A percentile compares a stretch with the other conserved stretches of the same genome.
phyloP scores from a whole-genome alignment of 2,329 filamentous ascomycete genomes.

The Proliferodiscus dingleyae region DNA sequence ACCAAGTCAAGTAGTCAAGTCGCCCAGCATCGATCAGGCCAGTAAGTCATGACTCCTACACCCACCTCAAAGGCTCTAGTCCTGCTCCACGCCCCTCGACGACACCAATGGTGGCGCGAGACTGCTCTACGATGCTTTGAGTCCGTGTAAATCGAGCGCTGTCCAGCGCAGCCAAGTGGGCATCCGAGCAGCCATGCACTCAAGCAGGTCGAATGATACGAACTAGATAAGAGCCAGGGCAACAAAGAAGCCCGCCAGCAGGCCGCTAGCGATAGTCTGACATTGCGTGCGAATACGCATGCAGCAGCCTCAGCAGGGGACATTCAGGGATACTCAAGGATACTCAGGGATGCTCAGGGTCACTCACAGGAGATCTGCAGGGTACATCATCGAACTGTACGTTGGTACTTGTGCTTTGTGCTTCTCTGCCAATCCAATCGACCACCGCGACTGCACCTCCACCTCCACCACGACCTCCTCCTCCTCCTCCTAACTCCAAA shows the following conservation, averaged over 20 bases:
- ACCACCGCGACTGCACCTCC: too few relatives aligned
- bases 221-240: too few relatives aligned
- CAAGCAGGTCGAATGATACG: too few relatives aligned
- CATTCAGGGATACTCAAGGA: too few relatives aligned
- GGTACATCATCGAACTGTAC: not conserved
- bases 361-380: slow-evolving; percentile 5
- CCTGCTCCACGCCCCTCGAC: not conserved
- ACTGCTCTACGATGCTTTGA: not conserved
- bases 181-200: not conserved
- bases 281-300: not conserved
- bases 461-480: too few relatives aligned
- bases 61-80: slow-evolving; percentile 3
- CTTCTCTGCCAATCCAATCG: not conserved
- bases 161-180: not conserved
- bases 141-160: not conserved
- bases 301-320: not conserved
- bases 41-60: slow-evolving; percentile 6
- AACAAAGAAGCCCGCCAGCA: not conserved
- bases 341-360: too few relatives aligned
- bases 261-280: not conserved
- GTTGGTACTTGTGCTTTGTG: not conserved
- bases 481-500: too few relatives aligned
- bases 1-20: too few relatives aligned
- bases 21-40: slow-evolving; percentile 6
- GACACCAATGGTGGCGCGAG: not conserved